Conservation (phyloP, 352 stramenopile genomes). For the Phytophthora melonis region DNA sequence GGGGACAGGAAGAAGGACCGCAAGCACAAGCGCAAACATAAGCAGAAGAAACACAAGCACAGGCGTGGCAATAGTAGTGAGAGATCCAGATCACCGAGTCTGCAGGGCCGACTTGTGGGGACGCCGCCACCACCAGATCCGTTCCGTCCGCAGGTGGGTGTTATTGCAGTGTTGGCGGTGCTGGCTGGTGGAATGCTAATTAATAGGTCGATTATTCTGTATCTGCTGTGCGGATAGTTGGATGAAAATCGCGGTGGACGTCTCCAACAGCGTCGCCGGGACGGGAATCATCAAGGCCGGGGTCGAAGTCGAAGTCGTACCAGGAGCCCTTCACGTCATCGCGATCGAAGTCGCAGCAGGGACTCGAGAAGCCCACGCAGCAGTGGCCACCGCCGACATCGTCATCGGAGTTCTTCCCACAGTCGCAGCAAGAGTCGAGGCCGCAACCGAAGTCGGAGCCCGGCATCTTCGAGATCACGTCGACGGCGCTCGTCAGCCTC, state of each 20-base stretch:
- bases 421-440: constrained; percentile 38
- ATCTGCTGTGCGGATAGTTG: constrained; percentile 36
- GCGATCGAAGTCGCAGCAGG: constrained; percentile 18
- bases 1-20: constrained; percentile 16
- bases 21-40: constrained; percentile 37
- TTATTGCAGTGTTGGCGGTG: background rate
- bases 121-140: constrained; percentile 70
- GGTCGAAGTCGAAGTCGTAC: constrained; percentile 39
- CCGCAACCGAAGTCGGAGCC: constrained; percentile 36
- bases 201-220: constrained; percentile 9
- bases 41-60: constrained; percentile 41
- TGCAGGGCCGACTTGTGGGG: constrained; percentile 28
- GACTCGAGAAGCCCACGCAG: constrained; percentile 7
- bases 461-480: constrained; percentile 18
- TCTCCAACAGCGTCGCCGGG: background rate
- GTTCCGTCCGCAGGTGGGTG: constrained; percentile 64
- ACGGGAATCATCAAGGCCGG: constrained; percentile 1
- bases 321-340: constrained; percentile 18
- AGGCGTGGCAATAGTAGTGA: constrained; percentile 22
- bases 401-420: constrained; percentile 18
- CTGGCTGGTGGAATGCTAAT: constrained; percentile 2
- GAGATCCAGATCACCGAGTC: constrained; percentile 37
- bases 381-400: constrained; percentile 3
- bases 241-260: constrained; percentile 46
- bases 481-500: constrained; percentile 40